Evolutionary conservation across 306 rosid species (phyloP).

Genomic region (Neltuma alba): DNA sequence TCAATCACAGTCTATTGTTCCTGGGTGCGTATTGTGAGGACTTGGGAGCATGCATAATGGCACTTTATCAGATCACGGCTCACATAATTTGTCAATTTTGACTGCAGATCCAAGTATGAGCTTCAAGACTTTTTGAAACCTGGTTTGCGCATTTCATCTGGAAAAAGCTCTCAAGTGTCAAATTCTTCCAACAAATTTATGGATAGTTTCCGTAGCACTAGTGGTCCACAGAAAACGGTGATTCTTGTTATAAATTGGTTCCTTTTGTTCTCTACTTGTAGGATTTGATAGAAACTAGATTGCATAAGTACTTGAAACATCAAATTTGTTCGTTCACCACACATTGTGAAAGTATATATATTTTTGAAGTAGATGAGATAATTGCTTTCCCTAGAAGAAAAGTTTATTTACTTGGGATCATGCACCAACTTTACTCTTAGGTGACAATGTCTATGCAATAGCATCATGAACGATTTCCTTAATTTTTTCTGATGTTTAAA

Average conservation of each 20-base stretch:
- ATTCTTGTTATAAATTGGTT: slow-evolving; percentile 34
- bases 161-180: slow-evolving; percentile 53
- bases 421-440: slow-evolving; percentile 34
- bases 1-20: neutral
- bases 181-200: slow-evolving; percentile 57
- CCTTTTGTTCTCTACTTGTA: slow-evolving; percentile 31
- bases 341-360: slow-evolving; percentile 11
- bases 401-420: slow-evolving; percentile 17
- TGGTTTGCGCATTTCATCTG: slow-evolving; percentile 80
- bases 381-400: slow-evolving; percentile 20
- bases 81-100: slow-evolving; percentile 35
- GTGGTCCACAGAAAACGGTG: slow-evolving; percentile 63
- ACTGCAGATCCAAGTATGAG: slow-evolving; percentile 87
- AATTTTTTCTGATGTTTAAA: slow-evolving; percentile 46
- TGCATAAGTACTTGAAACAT: slow-evolving; percentile 22
- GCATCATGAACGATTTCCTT: slow-evolving; percentile 35
- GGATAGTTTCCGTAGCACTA: slow-evolving; percentile 64
- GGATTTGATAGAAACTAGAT: slow-evolving; percentile 2
- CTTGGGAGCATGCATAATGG: slow-evolving; percentile 17
- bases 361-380: slow-evolving; percentile 26
- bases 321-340: slow-evolving; percentile 24
- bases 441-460: slow-evolving; percentile 26
- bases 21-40: neutral
- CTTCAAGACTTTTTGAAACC: slow-evolving; percentile 90
- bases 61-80: slow-evolving; percentile 24